Base-by-base conservation (phyloP, 345 rosid genomes). In the Eucalyptus lansdowneana region DNA sequence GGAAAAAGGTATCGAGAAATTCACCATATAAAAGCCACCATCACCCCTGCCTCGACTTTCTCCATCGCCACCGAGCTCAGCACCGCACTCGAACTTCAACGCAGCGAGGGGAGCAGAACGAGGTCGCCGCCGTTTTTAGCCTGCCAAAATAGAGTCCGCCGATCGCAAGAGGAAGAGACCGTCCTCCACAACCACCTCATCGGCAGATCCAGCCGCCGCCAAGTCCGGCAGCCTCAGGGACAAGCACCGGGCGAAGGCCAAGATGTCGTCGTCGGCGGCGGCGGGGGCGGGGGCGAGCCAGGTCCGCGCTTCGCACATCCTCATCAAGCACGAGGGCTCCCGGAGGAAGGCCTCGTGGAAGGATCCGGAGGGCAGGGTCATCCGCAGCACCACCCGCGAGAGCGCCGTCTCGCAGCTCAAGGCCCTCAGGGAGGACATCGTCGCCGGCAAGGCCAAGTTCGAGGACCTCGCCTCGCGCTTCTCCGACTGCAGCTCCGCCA, bases 401-500 rank as follows among this genome's bases (percentile, higher is more conserved):
- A 86, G 90, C 45, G 99, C 99, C 88, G 93, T 93, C 87, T 95
- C 97, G 7, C 96, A 94, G 93, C 98, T 98, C 86, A 93, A 90
- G 86, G 94, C 95, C 88, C 80, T 96, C 91, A 94, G 96, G 13
- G 98, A 96, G 25, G 99, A 98, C 89, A 95, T 96, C 91, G 88
- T 94, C 88, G 92, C 97, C 34, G 99, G 98, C 31, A 94, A 96
- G 88, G 94, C 94, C 67, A 97, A 97, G 89, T 97, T 97, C 87
- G 96, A 92, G 45, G 98, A 97, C 27, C 90, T 95, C 25, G 99
- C 99, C 8, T 91, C 96, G 87, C 96, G 98, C 27, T 49, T 91
- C 91, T 97, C 99, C 83, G 99, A 97, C 51, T 97, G 99, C 94
- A 95, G 97, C 96, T 97, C 99, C 31, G 99, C 99, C 54, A 97